Evolutionary conservation across 345 rosid species (phyloP).

Genomic region (Excoecaria agallocha): DNA sequence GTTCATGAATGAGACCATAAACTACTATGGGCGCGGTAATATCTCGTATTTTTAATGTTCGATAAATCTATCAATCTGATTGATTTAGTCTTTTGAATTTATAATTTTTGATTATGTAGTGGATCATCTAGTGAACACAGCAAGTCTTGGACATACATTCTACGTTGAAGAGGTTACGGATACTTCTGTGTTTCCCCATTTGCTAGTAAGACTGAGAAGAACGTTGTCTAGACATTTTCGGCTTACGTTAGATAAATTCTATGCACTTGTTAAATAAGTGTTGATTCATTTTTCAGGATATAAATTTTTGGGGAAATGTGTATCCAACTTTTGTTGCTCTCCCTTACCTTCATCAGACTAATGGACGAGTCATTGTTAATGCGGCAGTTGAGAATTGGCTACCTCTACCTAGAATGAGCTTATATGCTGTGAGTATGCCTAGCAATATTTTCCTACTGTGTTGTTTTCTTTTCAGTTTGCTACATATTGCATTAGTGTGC

Average conservation of each 20-base stretch:
- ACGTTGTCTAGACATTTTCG: too few species aligned
- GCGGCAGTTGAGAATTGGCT: conserved; percentile 89
- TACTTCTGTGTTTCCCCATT: conserved; percentile 69
- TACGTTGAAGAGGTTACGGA: conserved; percentile 65
- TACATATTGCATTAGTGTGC: too few species aligned
- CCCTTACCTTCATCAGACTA: conserved; percentile 61
- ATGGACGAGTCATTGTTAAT: conserved; percentile 67
- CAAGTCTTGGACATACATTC: conserved; percentile 81
- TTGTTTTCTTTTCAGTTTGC: too few species aligned
- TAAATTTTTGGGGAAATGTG: conserved; percentile 92
- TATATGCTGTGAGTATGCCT: conserved; percentile 63
- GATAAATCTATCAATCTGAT: too few species aligned
- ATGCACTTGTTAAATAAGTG: too few species aligned
- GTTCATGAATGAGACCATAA: conserved; percentile 59
- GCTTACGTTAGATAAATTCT: too few species aligned
- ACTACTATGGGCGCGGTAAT: conserved; percentile 56
- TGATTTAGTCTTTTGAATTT: background rate
- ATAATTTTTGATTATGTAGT: conserved; percentile 35
- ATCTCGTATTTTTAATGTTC: background rate
- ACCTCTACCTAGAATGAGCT: conserved; percentile 86
- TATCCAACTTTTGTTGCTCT: conserved; percentile 82
- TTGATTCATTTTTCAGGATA: conserved; percentile 43
- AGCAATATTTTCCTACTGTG: background rate
- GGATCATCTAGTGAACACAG: conserved; percentile 80
- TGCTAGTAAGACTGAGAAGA: conserved; percentile 45